phyloP scores from a whole-genome alignment of 2,329 filamentous ascomycete species.

The Penicillium nordicum region DNA sequence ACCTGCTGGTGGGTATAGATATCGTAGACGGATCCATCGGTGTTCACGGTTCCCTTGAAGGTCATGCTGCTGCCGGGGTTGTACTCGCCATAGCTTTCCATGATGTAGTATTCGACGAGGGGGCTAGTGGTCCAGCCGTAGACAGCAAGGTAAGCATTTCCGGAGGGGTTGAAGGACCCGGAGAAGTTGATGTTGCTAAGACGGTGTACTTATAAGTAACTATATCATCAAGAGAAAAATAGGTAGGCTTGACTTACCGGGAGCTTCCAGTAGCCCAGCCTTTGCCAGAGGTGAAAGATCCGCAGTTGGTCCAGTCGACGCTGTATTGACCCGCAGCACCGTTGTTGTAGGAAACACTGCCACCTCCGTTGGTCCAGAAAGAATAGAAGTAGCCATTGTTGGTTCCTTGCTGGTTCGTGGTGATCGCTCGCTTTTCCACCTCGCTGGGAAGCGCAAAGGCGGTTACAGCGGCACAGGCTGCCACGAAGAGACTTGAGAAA shows the following conservation, averaged over 20 bases:
- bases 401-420: conserved; percentile 29
- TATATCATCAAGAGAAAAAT: not conserved
- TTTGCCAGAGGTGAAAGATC: conserved; percentile 58
- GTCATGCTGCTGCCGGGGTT: conserved; percentile 30
- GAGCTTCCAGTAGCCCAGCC: conserved; percentile 55
- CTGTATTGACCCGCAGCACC: conserved; percentile 45
- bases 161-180: conserved; percentile 29
- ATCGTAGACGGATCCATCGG: conserved; percentile 38
- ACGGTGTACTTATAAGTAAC: not conserved
- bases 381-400: conserved; percentile 50
- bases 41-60: conserved; percentile 34
- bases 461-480: conserved; percentile 19
- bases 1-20: conserved; percentile 38
- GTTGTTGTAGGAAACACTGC: conserved; percentile 47
- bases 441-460: conserved; percentile 25
- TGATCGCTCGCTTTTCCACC: conserved; percentile 17
- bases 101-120: conserved; percentile 39
- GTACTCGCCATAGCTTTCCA: conserved; percentile 35
- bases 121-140: conserved; percentile 44
- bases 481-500: conserved; percentile 25
- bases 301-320: conserved; percentile 46
- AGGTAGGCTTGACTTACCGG: conserved; percentile 37
- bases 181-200: conserved; percentile 29
- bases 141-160: conserved; percentile 34
- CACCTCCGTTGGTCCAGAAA: conserved; percentile 50